A percentile compares a stretch with the other conserved stretches of the same genome.
These are phyloP conservation scores for Kodamaea kaohsiungensis DNA, from an alignment of 805 yeast species.

Conservation along the genomic window DNA sequence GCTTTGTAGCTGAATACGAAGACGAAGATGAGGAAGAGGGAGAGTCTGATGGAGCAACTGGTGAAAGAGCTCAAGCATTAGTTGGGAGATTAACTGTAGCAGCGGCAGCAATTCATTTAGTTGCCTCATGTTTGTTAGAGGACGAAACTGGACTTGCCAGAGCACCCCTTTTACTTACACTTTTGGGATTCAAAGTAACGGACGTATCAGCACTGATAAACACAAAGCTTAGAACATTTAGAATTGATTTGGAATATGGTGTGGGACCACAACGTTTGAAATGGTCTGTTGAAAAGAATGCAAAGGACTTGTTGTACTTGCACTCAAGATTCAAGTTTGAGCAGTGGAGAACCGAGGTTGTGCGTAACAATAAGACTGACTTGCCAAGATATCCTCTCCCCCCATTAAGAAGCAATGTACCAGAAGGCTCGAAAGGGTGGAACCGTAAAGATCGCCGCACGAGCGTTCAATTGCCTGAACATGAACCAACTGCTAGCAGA, in stretches of 20 bases:
- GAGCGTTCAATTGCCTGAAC: neutral
- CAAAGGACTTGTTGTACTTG: conserved; percentile 68
- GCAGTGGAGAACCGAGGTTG: conserved; percentile 32
- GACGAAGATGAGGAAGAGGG: conserved; percentile 22
- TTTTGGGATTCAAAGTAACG: conserved; percentile 65
- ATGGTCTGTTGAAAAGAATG: conserved; percentile 77
- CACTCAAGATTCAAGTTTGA: conserved; percentile 68
- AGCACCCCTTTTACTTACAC: conserved; percentile 78
- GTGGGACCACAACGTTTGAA: conserved; percentile 73
- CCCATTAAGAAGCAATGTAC: conserved; percentile 21
- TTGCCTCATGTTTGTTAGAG: conserved; percentile 70
- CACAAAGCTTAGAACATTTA: conserved; percentile 48
- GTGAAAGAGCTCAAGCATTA: conserved; percentile 37
- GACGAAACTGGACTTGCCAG: conserved; percentile 78
- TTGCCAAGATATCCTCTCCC: conserved; percentile 50
- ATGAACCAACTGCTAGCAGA: conserved; percentile 1
- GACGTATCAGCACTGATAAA: conserved; percentile 45
- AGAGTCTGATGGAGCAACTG: conserved; percentile 25
- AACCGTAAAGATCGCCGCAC: conserved; percentile 13
- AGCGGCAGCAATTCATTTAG: conserved; percentile 69
- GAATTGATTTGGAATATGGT: conserved; percentile 87
- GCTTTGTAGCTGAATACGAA: conserved; percentile 16
- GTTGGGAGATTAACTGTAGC: conserved; percentile 56
- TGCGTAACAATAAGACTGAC: conserved; percentile 33
- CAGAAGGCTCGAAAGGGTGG: conserved; percentile 1